phyloP scores from a whole-genome alignment of 208 protist genomes.

The Leishmania gerbilli region DNA sequence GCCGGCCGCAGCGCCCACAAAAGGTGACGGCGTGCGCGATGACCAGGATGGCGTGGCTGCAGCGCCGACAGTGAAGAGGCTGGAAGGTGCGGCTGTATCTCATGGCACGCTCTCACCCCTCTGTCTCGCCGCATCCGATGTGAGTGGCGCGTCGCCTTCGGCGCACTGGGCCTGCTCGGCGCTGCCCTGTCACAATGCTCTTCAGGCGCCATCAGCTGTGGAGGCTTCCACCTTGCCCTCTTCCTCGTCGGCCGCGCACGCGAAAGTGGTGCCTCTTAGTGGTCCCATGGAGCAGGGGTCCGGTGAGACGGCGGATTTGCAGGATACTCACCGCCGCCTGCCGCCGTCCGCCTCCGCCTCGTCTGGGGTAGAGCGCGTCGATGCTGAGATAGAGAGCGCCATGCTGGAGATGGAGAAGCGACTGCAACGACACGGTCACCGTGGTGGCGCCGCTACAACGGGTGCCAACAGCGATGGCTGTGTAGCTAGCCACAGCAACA shows the following conservation, averaged over 20 bases:
- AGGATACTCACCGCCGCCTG: slow-evolving; percentile 5
- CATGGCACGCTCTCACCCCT: not conserved
- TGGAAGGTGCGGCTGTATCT: not conserved
- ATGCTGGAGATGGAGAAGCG: slow-evolving; percentile 20
- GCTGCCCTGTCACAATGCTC: not conserved
- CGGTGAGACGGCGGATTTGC: not conserved
- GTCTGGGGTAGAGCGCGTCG: not conserved
- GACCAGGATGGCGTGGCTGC: not conserved
- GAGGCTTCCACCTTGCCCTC: not conserved
- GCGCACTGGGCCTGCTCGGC: not conserved
- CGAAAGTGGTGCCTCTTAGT: not conserved
- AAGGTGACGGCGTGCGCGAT: not conserved
- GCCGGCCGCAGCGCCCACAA: not conserved
- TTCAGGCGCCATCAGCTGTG: not conserved
- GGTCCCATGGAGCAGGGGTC: not conserved
- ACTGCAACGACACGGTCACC: slow-evolving; percentile 1
- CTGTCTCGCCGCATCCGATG: not conserved
- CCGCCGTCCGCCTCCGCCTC: slow-evolving; percentile 3
- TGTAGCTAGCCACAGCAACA: not conserved
- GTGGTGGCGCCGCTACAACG: not conserved
- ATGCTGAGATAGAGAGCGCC: slow-evolving; percentile 17
- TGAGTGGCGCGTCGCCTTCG: not conserved
- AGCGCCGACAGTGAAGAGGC: not conserved
- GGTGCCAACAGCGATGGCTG: slow-evolving; percentile 1
- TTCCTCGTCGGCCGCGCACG: not conserved